Percentiles rank a stretch among this genome's conserved stretches.
Evolutionary conservation across 441 rosid species (phyloP).

Genomic region (Erysimum pusillum): DNA sequence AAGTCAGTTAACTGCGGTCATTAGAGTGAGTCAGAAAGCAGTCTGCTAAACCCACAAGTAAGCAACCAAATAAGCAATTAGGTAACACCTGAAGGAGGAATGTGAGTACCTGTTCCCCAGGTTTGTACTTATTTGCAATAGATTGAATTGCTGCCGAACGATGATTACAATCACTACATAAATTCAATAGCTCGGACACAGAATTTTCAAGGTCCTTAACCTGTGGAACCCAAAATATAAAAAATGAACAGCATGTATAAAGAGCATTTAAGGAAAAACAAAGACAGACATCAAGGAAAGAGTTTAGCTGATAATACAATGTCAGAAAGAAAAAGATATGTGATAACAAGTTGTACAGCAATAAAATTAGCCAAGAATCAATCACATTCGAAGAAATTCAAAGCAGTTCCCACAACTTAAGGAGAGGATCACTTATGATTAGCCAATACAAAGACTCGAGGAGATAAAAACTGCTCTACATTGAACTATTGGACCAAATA

Average conservation of each 20-base stretch:
- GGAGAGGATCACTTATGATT: background rate
- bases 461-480: slow-evolving; percentile 8
- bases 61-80: background rate
- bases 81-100: slow-evolving; percentile 26
- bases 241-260: slow-evolving; percentile 17
- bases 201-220: slow-evolving; percentile 80
- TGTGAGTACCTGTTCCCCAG: slow-evolving; percentile 61
- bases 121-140: slow-evolving; percentile 68
- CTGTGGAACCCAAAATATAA: slow-evolving; percentile 49
- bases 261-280: background rate
- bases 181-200: slow-evolving; percentile 62
- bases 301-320: slow-evolving; percentile 5
- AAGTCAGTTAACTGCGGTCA: slow-evolving; percentile 77
- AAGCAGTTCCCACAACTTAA: slow-evolving; percentile 6
- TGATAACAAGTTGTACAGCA: background rate
- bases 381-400: slow-evolving; percentile 1
- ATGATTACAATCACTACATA: slow-evolving; percentile 60
- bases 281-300: slow-evolving; percentile 18
- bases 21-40: slow-evolving; percentile 37
- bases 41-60: slow-evolving; percentile 20
- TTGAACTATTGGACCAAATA: background rate
- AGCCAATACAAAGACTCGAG: background rate
- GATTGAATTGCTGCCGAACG: slow-evolving; percentile 69
- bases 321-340: background rate
- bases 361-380: slow-evolving; percentile 13